phyloP scores from a whole-genome alignment of 2,329 filamentous ascomycete species.

The Alternaria burnsii region DNA sequence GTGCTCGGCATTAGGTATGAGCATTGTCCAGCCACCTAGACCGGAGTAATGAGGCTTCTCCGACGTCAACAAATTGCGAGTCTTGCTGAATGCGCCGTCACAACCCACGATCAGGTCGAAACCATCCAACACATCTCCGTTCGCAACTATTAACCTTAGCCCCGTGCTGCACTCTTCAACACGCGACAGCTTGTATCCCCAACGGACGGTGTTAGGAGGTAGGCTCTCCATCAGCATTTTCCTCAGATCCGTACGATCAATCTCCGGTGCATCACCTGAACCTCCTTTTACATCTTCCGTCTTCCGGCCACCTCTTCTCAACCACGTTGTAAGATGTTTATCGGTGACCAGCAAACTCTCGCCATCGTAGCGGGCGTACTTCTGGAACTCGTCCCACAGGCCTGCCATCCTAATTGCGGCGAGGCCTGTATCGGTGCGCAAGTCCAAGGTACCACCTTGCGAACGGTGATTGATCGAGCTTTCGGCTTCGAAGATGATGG shows the following conservation, averaged over 20 bases:
- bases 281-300: slow-evolving; percentile 15
- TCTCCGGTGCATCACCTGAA: slow-evolving; percentile 34
- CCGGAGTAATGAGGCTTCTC: slow-evolving; percentile 50
- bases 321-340: slow-evolving; percentile 43
- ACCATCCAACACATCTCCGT: slow-evolving; percentile 35
- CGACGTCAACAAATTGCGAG: slow-evolving; percentile 42
- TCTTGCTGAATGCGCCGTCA: slow-evolving; percentile 56
- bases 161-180: slow-evolving; percentile 24
- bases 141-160: slow-evolving; percentile 36
- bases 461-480: slow-evolving; percentile 36
- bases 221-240: slow-evolving; percentile 34
- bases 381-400: slow-evolving; percentile 59
- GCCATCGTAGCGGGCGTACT: slow-evolving; percentile 53
- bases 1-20: slow-evolving; percentile 37
- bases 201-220: slow-evolving; percentile 32
- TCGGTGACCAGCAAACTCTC: slow-evolving; percentile 55
- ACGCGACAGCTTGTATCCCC: slow-evolving; percentile 32
- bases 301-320: slow-evolving; percentile 23
- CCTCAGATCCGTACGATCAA: slow-evolving; percentile 35
- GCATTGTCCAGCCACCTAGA: slow-evolving; percentile 44
- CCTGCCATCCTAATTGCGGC: slow-evolving; percentile 60
- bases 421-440: slow-evolving; percentile 62
- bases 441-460: slow-evolving; percentile 61
- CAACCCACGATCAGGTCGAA: slow-evolving; percentile 57
- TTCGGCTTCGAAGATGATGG: slow-evolving; percentile 59